Evolutionary conservation across 73 alveolate genomes (phyloP), one percentile per base, ranked within the genome.

Genomic region (Blepharisma stoltei): DNA sequence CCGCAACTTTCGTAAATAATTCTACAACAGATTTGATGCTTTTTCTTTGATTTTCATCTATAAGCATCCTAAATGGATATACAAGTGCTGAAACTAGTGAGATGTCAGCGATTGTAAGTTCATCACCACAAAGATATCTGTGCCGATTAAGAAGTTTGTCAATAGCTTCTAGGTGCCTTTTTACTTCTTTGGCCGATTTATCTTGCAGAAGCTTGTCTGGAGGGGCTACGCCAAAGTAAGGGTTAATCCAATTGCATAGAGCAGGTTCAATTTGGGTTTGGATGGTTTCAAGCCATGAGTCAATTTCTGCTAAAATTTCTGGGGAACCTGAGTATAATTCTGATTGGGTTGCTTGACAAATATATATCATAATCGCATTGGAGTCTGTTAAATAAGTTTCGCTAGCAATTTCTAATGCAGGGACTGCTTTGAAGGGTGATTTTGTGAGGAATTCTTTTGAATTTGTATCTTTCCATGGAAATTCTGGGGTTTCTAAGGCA

Each of bases 21-120:
- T 84, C 76, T 6, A 83, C 76, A 6, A 78, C 55, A 75, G 76
- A 46, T 21, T 86, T 83, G 65, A 86, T 67, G 23, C 78, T 71
- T 66, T 89, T 82, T 82, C 96, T 89, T 83, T 71, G 71, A 18
- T 87, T 89, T 66, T 77, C 85, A 6, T 89, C 93, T 37, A 84
- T 71, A 47, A 78, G 85, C 6, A 89, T 43, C 80, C 68, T 70
- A 86, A 89, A 86, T 41, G 90, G 81, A 11, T 66, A 70, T 38
- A 81, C 73, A 38, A 89, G 60, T 54, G 71, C 66, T 70, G 83
- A 82, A 37, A 85, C 88, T 18, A 86, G 32, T 37, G 76, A 18
- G 44, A 89, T 67, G 71, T 89, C 96, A 1, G 94, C 96, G 23
- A 89, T 55, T 23, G 93, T 86, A 0, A 89, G 20, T 8, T 71